A percentile compares a stretch with the other conserved stretches of the same genome.
Evolutionary conservation across 2,329 filamentous ascomycete species (phyloP).

Genomic region (Lachnellula suecica): DNA sequence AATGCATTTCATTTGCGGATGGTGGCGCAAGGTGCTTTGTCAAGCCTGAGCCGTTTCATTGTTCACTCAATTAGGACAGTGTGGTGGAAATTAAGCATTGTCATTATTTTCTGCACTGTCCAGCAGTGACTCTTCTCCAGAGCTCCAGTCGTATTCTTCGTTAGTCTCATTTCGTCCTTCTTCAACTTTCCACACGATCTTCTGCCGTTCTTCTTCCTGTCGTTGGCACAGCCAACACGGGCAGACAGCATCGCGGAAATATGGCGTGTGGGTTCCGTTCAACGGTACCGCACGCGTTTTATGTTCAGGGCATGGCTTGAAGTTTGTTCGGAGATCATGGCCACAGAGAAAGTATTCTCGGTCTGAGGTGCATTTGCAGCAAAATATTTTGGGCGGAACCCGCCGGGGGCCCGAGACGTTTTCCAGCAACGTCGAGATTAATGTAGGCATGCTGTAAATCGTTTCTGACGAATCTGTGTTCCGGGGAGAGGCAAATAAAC

Average conservation of each 20-base stretch:
- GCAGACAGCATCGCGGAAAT: background rate
- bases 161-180: background rate
- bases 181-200: background rate
- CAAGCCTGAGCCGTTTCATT: too few species aligned
- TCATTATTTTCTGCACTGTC: background rate
- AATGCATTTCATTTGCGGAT: too few species aligned
- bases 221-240: background rate
- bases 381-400: background rate
- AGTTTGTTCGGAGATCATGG: background rate
- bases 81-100: background rate
- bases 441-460: too few species aligned
- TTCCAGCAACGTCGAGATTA: background rate
- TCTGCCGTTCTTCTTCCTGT: background rate
- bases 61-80: too few species aligned
- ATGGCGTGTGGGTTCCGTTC: background rate
- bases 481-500: too few species aligned
- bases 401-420: background rate
- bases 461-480: too few species aligned
- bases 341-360: background rate
- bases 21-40: too few species aligned
- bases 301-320: background rate
- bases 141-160: too few species aligned
- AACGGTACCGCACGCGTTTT: background rate
- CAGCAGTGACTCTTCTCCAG: background rate
- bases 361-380: background rate